Conservation (phyloP, 176 grass and related monocot species). For the Thinopyrum elongatum region DNA sequence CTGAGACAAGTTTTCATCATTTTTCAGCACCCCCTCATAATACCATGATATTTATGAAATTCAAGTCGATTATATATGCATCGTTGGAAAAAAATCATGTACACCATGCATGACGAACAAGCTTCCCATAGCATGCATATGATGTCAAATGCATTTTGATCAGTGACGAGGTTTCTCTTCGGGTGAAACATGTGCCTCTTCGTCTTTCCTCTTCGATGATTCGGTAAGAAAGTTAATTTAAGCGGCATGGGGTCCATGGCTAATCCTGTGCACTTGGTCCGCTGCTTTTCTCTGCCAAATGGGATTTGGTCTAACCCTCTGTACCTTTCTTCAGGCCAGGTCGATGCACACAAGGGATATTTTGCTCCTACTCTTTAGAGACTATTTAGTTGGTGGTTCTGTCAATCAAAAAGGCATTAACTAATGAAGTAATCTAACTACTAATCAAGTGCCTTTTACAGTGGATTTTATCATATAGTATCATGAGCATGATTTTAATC, state of each 20-base stretch:
- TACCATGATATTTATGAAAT: too few species aligned
- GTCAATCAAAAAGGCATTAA: neutral
- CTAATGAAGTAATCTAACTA: neutral
- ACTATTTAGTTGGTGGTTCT: neutral
- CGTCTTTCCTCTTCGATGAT: neutral
- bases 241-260: neutral
- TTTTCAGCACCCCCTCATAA: too few species aligned
- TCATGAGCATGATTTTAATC: too few species aligned
- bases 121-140: too few species aligned
- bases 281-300: slow-evolving; percentile 12
- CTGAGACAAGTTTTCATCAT: too few species aligned
- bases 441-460: too few species aligned
- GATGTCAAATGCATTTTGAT: neutral
- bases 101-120: too few species aligned
- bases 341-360: neutral
- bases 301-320: slow-evolving; percentile 35
- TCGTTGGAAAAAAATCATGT: too few species aligned
- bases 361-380: neutral
- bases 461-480: too few species aligned
- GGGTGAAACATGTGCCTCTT: slow-evolving; percentile 4
- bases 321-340: slow-evolving; percentile 21
- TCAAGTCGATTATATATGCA: too few species aligned
- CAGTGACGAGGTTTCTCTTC: neutral
- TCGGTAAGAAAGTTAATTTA: neutral
- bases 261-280: neutral